These are phyloP conservation scores for Forsythia suspensa DNA, from an alignment of 257 asterid genomes.

Conservation along the genomic window DNA sequence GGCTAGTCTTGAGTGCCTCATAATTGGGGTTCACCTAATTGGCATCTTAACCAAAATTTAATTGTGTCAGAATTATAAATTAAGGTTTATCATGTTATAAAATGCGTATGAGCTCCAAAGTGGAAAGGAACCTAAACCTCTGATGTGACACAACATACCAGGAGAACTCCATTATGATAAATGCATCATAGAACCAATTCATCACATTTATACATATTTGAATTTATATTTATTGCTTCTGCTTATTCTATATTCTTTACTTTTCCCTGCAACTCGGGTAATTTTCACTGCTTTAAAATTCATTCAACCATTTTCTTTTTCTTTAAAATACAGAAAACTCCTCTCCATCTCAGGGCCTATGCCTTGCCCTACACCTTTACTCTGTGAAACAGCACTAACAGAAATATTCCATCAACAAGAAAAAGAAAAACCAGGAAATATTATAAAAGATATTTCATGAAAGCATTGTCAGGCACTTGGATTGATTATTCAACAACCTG, in stretches of 20 bases:
- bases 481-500: constrained; percentile 58
- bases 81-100: neutral
- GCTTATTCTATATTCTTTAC: constrained; percentile 11
- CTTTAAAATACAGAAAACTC: constrained; percentile 6
- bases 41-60: neutral
- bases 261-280: constrained; percentile 1
- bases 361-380: constrained; percentile 9
- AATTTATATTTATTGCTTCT: constrained; percentile 8
- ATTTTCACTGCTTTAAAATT: neutral
- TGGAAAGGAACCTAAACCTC: constrained; percentile 1
- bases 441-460: neutral
- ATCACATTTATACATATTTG: constrained; percentile 1
- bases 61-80: neutral
- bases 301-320: constrained; percentile 1
- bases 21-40: constrained; percentile 7
- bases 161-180: too few relatives aligned
- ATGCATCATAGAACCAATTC: neutral
- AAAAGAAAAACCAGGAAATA: constrained; percentile 1
- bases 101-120: neutral
- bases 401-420: constrained; percentile 4
- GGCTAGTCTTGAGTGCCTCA: neutral
- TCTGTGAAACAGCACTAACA: constrained; percentile 8
- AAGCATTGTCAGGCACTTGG: constrained; percentile 21
- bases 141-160: neutral
- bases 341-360: neutral